Percentiles rank a stretch among this genome's conserved stretches.
These are phyloP conservation scores for Podila minutissima DNA, from an alignment of 192 early-diverging fungal species.

Conservation along the genomic window DNA sequence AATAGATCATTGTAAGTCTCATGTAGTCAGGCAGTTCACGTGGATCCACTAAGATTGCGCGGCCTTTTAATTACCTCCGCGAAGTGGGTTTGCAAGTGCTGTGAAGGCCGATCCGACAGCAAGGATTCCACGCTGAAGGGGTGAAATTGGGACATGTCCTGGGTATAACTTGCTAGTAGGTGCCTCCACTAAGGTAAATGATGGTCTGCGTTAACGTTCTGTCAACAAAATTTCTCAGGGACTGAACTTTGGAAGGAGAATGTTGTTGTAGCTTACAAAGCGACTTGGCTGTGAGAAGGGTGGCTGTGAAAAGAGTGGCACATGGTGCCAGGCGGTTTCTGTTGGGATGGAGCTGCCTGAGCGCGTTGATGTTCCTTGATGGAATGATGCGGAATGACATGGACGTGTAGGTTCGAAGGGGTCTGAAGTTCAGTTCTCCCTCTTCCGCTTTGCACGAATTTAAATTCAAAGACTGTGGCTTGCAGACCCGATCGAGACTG, in stretches of 20 bases:
- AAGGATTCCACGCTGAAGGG: conserved; percentile 67
- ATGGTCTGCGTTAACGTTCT: neutral
- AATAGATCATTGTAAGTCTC: too few species aligned
- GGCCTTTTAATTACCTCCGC: conserved; percentile 61
- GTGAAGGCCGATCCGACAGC: conserved; percentile 82
- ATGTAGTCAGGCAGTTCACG: too few species aligned
- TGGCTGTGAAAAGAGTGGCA: conserved; percentile 13
- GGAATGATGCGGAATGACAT: conserved; percentile 26
- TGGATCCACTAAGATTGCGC: neutral
- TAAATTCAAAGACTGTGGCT: neutral
- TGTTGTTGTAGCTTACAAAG: conserved; percentile 13
- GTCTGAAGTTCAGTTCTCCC: neutral
- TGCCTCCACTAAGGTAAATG: conserved; percentile 20
- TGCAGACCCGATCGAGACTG: neutral
- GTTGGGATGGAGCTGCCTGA: neutral
- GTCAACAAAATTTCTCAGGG: neutral
- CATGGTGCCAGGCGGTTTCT: neutral
- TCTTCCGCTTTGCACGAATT: too few species aligned
- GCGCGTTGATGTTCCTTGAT: neutral
- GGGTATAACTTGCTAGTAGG: conserved; percentile 58
- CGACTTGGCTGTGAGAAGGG: conserved; percentile 8
- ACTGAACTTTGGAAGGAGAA: neutral
- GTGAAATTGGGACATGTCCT: conserved; percentile 72
- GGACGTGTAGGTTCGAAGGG: neutral
- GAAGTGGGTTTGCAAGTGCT: conserved; percentile 78